Base-by-base conservation (phyloP, 306 rosid genomes). In the Abrus precatorius region DNA sequence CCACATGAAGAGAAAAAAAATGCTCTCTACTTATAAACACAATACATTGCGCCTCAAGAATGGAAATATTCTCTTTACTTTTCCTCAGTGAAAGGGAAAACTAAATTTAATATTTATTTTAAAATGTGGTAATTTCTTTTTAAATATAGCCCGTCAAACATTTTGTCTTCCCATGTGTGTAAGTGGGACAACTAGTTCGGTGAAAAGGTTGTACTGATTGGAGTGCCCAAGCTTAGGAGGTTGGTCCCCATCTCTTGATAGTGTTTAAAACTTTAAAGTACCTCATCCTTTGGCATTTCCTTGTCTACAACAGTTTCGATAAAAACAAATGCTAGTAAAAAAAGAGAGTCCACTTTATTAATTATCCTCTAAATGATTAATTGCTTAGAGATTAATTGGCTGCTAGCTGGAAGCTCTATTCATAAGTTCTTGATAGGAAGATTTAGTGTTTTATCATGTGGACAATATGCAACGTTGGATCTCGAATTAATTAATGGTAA, bases 181-280 rank as follows among this genome's bases (percentile, higher is more conserved):
- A 4, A 67, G 48, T 82, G 77, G 56, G 60, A 32, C 72, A 82
- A 75, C 7, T 6, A 28, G 49, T 59, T 82, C 0, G 72, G 77
- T 49, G 56, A 82, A 69, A 69, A 76, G 64, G 67, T 50, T 36
- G 60, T 52, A 33, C 6, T 36, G 40, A 27, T 79, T 68, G 62
- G 43, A 59, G 45, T 59, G 72, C 62, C 63, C n/a, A 30, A 59
- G 61, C 20, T 34, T 0, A 10, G 11, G 63, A 69, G 70, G 38
- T 47, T 47, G 76, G 76, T 52, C 85, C 79, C 62, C 56, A 45
- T 75, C 63, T 8, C 20, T 29, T 66, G 28, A 64, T 55, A 28
- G 66, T 65, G 54, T 75, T 66, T 68, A 69, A 47, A 74, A 74
- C 59, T 74, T 43, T 47, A 41, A 43, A 63, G 40, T 72, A 63